Evolutionary conservation across 306 rosid genomes (phyloP).

Genomic region (Acacia acuminata): DNA sequence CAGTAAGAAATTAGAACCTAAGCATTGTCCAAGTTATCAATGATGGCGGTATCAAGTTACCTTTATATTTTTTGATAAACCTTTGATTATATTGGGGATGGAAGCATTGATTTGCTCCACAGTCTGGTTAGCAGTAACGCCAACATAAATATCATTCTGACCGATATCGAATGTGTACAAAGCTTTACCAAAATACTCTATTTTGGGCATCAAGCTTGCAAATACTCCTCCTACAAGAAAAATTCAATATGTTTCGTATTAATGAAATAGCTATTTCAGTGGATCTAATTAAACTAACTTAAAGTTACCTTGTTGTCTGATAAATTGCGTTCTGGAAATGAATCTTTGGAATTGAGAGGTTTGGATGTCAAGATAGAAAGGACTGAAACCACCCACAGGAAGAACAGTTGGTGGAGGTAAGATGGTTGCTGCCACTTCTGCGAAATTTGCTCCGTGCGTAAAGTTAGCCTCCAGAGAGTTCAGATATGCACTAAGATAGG

Average conservation of each 20-base stretch:
- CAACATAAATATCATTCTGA: background rate
- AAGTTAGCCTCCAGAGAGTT: background rate
- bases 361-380: slow-evolving; percentile 44
- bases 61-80: slow-evolving; percentile 38
- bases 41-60: slow-evolving; percentile 25
- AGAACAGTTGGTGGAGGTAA: background rate
- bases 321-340: slow-evolving; percentile 15
- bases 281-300: background rate
- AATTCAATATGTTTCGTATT: background rate
- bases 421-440: slow-evolving; percentile 42
- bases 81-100: slow-evolving; percentile 32
- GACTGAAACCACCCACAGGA: slow-evolving; percentile 40
- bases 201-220: slow-evolving; percentile 6
- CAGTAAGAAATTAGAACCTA: background rate
- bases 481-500: background rate
- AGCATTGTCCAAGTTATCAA: background rate
- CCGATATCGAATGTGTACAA: slow-evolving; percentile 13
- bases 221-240: background rate
- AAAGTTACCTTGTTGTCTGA: slow-evolving; percentile 34
- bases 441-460: slow-evolving; percentile 33
- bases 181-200: background rate
- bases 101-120: slow-evolving; percentile 36
- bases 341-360: slow-evolving; percentile 35
- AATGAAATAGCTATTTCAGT: background rate
- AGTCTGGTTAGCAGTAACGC: slow-evolving; percentile 9